These are phyloP conservation scores for Debaryomyces hansenii DNA, from an alignment of 805 yeast genomes.

Conservation along the genomic window DNA sequence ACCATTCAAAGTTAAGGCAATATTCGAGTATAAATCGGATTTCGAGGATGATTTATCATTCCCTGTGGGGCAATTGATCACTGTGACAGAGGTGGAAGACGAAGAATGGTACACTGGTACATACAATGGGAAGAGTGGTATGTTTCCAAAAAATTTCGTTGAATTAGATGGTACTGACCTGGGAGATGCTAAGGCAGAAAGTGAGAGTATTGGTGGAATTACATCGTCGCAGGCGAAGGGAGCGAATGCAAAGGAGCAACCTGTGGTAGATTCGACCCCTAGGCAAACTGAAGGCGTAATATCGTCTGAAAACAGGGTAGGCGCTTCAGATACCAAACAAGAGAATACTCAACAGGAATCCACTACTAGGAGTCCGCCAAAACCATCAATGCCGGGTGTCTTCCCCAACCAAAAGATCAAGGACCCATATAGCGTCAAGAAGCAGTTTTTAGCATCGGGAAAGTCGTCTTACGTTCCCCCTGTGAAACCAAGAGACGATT, in stretches of 20 bases:
- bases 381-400: constrained; percentile 16
- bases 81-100: constrained; percentile 79
- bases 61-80: constrained; percentile 62
- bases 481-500: constrained; percentile 39
- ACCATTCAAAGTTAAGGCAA: constrained; percentile 71
- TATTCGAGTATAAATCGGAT: constrained; percentile 58
- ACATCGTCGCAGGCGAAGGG: not conserved
- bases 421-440: constrained; percentile 51
- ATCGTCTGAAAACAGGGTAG: not conserved
- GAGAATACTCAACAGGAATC: not conserved
- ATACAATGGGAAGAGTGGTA: constrained; percentile 65
- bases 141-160: constrained; percentile 88
- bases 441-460: constrained; percentile 55
- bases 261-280: constrained; percentile 5
- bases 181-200: not conserved
- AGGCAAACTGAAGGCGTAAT: constrained; percentile 1
- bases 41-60: constrained; percentile 85
- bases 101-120: constrained; percentile 89
- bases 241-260: constrained; percentile 1
- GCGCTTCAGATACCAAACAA: not conserved
- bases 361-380: not conserved
- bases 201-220: not conserved
- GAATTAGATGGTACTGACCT: constrained; percentile 22
- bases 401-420: constrained; percentile 32
- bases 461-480: constrained; percentile 62